Base-by-base conservation (phyloP, 257 asterid genomes). In the Nicotiana noctiflora region DNA sequence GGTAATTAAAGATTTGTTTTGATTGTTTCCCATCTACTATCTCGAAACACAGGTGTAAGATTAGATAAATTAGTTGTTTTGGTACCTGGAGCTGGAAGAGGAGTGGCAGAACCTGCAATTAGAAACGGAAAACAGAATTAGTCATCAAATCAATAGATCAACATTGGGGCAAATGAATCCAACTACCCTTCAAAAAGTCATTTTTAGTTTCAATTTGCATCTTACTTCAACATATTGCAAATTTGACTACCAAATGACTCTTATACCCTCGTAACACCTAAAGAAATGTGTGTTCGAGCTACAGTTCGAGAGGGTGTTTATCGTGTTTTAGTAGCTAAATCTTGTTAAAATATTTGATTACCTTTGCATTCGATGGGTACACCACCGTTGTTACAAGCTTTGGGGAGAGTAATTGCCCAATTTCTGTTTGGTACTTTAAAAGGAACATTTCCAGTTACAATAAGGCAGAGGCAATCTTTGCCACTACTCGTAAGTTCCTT, bases 331-430 rank as follows among this genome's bases (percentile, higher is more conserved):
- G 4, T 2, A 12, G 6, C 57, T 68, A 68, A 40, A 40, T 68
- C 44, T n/a, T 67, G 14, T 15, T 2, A 37, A 18, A 21, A 44
- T 44, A 8, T 0, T 10, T 55, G 18, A n/a, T 80, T 8, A 93
- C 98, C 93, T 91, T 87, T 84, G 91, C 97, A 94, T 79, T 90
- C 95, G 79, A 94, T 82, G 31, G 97, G 93, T 6, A 94, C 95
- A 10, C 93, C 90, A 40, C 88, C 86, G 84, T 76, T 84, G 75
- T 89, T 94, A 80, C 98, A 94, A 55, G 97, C 94, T 46, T 88
- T 89, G 0, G 98, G 97, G 23, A 92, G 92, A 25, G 95, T 79
- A 52, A 92, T 37, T 6, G 97, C 95, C 0, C 88, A 85, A 21
- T 89, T 89, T 44, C 82, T 93, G 29, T 91, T 92, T 2, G 97